phyloP scores from a whole-genome alignment of 257 asterid species.

The Galeopsis tetrahit region DNA sequence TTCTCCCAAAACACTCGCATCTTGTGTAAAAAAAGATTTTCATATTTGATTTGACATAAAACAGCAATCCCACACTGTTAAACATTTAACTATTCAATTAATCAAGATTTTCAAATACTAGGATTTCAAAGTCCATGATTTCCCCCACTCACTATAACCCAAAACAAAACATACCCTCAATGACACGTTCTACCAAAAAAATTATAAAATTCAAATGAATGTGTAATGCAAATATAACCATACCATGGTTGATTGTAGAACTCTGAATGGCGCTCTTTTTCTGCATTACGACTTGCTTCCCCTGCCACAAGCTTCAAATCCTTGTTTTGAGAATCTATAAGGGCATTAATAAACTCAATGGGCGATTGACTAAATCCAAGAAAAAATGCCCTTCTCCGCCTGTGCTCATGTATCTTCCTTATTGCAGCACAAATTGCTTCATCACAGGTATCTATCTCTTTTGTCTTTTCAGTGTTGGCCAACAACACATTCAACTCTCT shows the following conservation, averaged over 20 bases:
- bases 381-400: constrained; percentile 89
- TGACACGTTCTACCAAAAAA: background rate
- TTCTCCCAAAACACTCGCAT: too few relatives aligned
- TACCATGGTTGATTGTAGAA: constrained; percentile 97
- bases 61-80: too few relatives aligned
- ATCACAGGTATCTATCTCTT: constrained; percentile 93
- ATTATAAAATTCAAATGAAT: constrained; percentile 19
- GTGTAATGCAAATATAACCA: constrained; percentile 30
- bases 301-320: constrained; percentile 85
- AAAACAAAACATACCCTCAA: too few relatives aligned
- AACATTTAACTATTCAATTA: too few relatives aligned
- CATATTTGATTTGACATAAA: too few relatives aligned
- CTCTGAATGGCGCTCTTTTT: constrained; percentile 86
- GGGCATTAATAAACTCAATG: constrained; percentile 82
- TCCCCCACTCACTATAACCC: too few relatives aligned
- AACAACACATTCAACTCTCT: constrained; percentile 83
- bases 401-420: constrained; percentile 94
- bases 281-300: constrained; percentile 82
- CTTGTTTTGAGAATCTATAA: constrained; percentile 87
- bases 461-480: constrained; percentile 87
- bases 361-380: constrained; percentile 99
- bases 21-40: too few relatives aligned
- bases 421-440: constrained; percentile 90
- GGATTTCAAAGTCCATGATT: too few relatives aligned
- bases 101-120: too few relatives aligned